phyloP scores from a whole-genome alignment of 495 filamentous ascomycete species.

The Bathelium albidoporum region DNA sequence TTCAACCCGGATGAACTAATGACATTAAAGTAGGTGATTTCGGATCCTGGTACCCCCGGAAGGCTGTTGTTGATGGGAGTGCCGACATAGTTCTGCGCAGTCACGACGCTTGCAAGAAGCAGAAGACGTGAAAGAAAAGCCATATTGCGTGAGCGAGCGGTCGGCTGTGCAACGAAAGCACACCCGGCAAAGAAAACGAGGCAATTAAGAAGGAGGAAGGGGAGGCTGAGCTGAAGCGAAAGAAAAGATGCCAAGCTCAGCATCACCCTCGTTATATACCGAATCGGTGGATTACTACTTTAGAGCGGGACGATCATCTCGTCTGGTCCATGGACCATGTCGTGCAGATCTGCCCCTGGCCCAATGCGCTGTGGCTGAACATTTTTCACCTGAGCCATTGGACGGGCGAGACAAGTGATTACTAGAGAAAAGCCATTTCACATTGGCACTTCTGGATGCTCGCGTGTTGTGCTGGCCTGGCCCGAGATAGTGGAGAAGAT shows the following conservation, averaged over 20 bases:
- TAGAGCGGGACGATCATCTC: background rate
- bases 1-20: background rate
- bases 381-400: background rate
- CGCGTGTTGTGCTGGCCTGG: background rate
- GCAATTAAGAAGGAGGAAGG: background rate
- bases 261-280: background rate
- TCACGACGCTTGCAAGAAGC: background rate
- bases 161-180: background rate
- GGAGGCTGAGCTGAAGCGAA: background rate
- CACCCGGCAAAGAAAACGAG: background rate
- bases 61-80: constrained; percentile 4
- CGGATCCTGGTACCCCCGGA: background rate
- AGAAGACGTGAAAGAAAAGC: background rate
- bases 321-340: background rate
- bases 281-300: background rate
- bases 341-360: background rate
- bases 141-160: background rate
- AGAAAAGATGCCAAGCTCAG: background rate
- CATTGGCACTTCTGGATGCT: background rate
- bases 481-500: background rate
- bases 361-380: background rate
- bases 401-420: background rate
- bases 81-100: constrained; percentile 3
- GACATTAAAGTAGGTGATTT: constrained; percentile 5
- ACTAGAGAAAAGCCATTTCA: background rate